Percentiles rank a stretch among this genome's conserved stretches.
Evolutionary conservation across 2,329 filamentous ascomycete species (phyloP).

Genomic region (Epichloe elymi): DNA sequence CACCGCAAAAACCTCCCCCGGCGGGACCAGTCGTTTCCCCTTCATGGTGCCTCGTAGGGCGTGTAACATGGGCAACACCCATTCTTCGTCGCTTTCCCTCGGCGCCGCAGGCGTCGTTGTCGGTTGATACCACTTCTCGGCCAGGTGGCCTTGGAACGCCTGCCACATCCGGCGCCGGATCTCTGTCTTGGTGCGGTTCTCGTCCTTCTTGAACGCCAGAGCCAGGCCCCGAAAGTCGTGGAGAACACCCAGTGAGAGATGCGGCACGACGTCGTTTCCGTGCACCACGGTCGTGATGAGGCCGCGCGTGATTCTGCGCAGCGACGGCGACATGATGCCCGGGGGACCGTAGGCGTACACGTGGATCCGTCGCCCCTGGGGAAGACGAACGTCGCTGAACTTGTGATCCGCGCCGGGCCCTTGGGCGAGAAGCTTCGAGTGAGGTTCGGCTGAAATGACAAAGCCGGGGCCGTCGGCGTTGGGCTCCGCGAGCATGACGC

Average conservation of each 20-base stretch:
- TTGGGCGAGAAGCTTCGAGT: slow-evolving; percentile 26
- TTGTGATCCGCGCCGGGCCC: slow-evolving; percentile 14
- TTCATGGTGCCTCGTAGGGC: slow-evolving; percentile 54
- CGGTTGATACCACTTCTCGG: slow-evolving; percentile 43
- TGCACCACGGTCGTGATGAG: slow-evolving; percentile 65
- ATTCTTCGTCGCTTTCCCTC: slow-evolving; percentile 47
- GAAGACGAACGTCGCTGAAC: slow-evolving; percentile 36
- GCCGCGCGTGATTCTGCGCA: slow-evolving; percentile 57
- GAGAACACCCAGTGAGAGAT: slow-evolving; percentile 57
- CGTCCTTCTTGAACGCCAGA: slow-evolving; percentile 59
- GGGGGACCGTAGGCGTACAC: slow-evolving; percentile 74
- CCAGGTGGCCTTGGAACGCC: slow-evolving; percentile 46
- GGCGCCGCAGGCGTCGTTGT: slow-evolving; percentile 16
- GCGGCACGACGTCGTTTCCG: slow-evolving; percentile 60
- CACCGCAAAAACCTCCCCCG: slow-evolving; percentile 59
- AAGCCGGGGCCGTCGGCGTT: slow-evolving; percentile 42
- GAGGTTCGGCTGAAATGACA: slow-evolving; percentile 42
- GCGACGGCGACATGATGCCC: slow-evolving; percentile 55
- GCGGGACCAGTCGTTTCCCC: slow-evolving; percentile 58
- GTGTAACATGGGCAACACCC: slow-evolving; percentile 56
- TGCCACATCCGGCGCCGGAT: slow-evolving; percentile 54
- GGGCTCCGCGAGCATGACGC: slow-evolving; percentile 57
- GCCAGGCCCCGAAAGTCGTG: slow-evolving; percentile 64
- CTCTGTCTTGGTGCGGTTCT: slow-evolving; percentile 52
- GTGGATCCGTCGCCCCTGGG: slow-evolving; percentile 57